Percentiles rank a stretch among this genome's conserved stretches.
These are phyloP conservation scores for Calophaca sinica DNA, from an alignment of 306 rosid genomes.

Conservation along the genomic window DNA sequence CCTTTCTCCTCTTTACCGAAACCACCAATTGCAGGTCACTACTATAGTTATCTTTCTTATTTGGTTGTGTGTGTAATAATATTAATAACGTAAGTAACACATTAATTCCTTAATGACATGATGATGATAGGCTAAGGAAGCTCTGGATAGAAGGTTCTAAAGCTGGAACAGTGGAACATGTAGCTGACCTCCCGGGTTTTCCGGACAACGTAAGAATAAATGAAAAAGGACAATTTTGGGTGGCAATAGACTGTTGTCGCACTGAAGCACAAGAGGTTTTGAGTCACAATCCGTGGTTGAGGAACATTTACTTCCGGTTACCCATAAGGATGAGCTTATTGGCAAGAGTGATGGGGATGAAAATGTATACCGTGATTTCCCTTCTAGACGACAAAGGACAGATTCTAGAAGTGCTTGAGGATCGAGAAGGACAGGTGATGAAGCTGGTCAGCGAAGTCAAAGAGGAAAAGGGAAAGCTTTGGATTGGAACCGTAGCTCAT, in stretches of 20 bases:
- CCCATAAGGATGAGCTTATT: conserved; percentile 73
- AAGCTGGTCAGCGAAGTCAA: conserved; percentile 90
- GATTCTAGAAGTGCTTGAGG: conserved; percentile 87
- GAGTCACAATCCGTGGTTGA: conserved; percentile 78
- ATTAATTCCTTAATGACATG: background rate
- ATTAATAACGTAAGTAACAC: background rate
- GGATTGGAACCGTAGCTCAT: conserved; percentile 98
- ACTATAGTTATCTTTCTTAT: no score
- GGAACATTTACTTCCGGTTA: conserved; percentile 72
- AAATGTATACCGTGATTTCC: conserved; percentile 81
- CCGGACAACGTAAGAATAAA: conserved; percentile 93
- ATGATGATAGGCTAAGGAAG: conserved; percentile 63
- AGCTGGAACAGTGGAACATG: conserved; percentile 56
- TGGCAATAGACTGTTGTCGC: conserved; percentile 95
- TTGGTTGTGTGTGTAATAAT: no score
- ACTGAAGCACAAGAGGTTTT: conserved; percentile 76
- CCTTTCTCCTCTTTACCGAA: conserved; percentile 74
- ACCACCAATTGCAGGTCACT: conserved; percentile 94
- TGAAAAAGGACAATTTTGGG: conserved; percentile 78
- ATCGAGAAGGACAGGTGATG: conserved; percentile 72
- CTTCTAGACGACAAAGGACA: conserved; percentile 66
- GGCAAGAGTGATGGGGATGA: conserved; percentile 83
- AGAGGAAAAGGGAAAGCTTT: conserved; percentile 74
- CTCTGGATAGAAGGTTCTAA: conserved; percentile 73
- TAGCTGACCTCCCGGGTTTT: conserved; percentile 81